Base-by-base conservation (phyloP, 208 protist genomes). In the Crithidia fasciculata region DNA sequence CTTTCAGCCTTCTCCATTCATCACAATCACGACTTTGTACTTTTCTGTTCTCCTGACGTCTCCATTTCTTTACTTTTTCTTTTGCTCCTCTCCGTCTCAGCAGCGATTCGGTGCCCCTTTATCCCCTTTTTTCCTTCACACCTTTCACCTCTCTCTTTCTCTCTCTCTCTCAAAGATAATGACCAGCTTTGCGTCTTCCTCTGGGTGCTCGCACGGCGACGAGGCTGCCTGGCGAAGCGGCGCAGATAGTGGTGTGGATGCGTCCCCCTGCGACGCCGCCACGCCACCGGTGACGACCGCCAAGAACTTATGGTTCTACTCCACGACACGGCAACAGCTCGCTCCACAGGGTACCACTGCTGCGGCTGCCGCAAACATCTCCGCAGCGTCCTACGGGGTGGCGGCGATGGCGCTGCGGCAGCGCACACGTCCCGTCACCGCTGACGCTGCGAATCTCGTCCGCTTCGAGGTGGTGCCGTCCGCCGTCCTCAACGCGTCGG, bases 401-500 rank as follows among this genome's bases (percentile, higher is more conserved):
- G 74, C 60, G 1, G 74, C 67, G 0, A 65, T 39, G 39, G n/a
- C 44, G 37, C 50, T 74, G 52, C 62, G 44, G 5, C 52, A 62
- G 47, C 68, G 45, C 5, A 4, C 28, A 0, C 49, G 68, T 3
- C 68, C 53, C 4, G 55, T 9, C 6, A 15, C 44, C 18, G 40
- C 16, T 3, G 40, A 36, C 2, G 8, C 50, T 5, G 44, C 52
- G 19, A 70, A 16, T 5, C 28, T 65, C 10, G 49, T 60, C 10
- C 43, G 53, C 37, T 74, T 80, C 56, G 56, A 80, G 13, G 7
- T 80, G 19, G 16, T 70, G 12, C 53, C 54, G 4, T 55, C 67
- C 0, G 45, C 58, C 37, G 52, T 37, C 0, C 50, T 80, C 36
- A 55, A 49, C 8, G 18, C 43, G 15, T 16, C 69, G 5, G 45